phyloP scores from a whole-genome alignment of 2,329 filamentous ascomycete genomes.

The Penicillium rolfsii region DNA sequence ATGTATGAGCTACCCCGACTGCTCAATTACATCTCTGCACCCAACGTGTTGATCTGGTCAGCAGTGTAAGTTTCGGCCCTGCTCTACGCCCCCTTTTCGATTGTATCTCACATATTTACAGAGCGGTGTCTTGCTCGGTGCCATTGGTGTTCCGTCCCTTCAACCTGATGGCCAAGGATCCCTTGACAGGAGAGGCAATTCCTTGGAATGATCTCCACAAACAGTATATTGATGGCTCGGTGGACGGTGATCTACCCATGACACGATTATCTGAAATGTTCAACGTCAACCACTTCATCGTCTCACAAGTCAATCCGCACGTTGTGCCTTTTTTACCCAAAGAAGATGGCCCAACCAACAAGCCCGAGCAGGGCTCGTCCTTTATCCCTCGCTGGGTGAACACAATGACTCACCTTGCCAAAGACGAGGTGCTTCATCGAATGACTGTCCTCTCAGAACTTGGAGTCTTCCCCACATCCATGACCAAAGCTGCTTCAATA shows the following conservation, averaged over 20 bases:
- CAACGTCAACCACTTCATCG: slow-evolving; percentile 97
- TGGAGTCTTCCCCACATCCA: slow-evolving; percentile 75
- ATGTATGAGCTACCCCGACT: slow-evolving; percentile 84
- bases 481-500: slow-evolving; percentile 78
- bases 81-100: too few species aligned
- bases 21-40: slow-evolving; percentile 89
- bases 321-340: slow-evolving; percentile 82
- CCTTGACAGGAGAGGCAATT: slow-evolving; percentile 72
- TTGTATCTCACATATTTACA: slow-evolving; percentile 32
- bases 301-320: slow-evolving; percentile 95
- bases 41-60: slow-evolving; percentile 95
- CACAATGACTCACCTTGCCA: slow-evolving; percentile 71
- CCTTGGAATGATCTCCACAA: slow-evolving; percentile 87
- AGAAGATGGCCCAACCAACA: slow-evolving; percentile 59
- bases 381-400: slow-evolving; percentile 61
- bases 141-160: slow-evolving; percentile 82
- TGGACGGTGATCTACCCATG: slow-evolving; percentile 93
- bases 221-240: slow-evolving; percentile 90
- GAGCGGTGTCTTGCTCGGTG: slow-evolving; percentile 89
- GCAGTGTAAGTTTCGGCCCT: slow-evolving; percentile 65
- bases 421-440: slow-evolving; percentile 77
- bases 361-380: slow-evolving; percentile 36
- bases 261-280: slow-evolving; percentile 90
- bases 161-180: slow-evolving; percentile 81
- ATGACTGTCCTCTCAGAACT: slow-evolving; percentile 80